These are phyloP conservation scores for Russula foetens DNA, from an alignment of 768 basidiomycete genomes.

Conservation along the genomic window DNA sequence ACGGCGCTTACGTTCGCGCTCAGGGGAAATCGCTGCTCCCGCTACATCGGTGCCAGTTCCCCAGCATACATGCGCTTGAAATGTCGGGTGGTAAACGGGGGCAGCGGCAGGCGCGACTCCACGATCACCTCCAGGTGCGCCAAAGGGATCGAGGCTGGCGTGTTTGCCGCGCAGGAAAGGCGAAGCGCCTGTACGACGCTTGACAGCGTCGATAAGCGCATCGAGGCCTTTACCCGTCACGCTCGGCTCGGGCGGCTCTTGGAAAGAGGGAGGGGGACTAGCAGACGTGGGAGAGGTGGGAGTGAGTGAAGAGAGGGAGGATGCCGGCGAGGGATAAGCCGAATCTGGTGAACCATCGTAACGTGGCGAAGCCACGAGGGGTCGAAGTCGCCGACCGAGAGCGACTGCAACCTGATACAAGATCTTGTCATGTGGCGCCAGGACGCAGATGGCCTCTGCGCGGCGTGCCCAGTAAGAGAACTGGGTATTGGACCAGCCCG, in stretches of 20 bases:
- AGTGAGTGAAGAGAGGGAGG: conserved; percentile 17
- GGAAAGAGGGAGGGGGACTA: conserved; percentile 23
- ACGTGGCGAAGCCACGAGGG: conserved; percentile 20
- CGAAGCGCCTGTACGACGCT: conserved; percentile 39
- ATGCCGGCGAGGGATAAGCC: conserved; percentile 20
- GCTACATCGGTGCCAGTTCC: conserved; percentile 11
- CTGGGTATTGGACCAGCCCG: conserved; percentile 47
- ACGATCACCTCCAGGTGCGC: conserved; percentile 31
- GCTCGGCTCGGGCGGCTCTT: conserved; percentile 32
- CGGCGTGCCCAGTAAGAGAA: conserved; percentile 50
- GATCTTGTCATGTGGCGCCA: conserved; percentile 34
- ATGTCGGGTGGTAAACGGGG: conserved; percentile 23
- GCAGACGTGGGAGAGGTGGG: conserved; percentile 8
- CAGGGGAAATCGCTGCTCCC: neutral
- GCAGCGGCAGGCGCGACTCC: conserved; percentile 24
- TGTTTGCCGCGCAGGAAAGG: conserved; percentile 45
- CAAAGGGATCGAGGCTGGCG: conserved; percentile 43
- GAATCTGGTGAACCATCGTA: conserved; percentile 19
- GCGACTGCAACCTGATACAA: conserved; percentile 35
- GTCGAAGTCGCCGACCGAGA: conserved; percentile 34
- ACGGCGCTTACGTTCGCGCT: conserved; percentile 10
- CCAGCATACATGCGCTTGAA: conserved; percentile 26
- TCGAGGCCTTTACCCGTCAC: conserved; percentile 44
- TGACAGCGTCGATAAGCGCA: conserved; percentile 40
- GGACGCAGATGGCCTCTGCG: conserved; percentile 41